Evolutionary conservation across 164 flowering plant genomes (phyloP).

Genomic region (Macadamia tetraphylla): DNA sequence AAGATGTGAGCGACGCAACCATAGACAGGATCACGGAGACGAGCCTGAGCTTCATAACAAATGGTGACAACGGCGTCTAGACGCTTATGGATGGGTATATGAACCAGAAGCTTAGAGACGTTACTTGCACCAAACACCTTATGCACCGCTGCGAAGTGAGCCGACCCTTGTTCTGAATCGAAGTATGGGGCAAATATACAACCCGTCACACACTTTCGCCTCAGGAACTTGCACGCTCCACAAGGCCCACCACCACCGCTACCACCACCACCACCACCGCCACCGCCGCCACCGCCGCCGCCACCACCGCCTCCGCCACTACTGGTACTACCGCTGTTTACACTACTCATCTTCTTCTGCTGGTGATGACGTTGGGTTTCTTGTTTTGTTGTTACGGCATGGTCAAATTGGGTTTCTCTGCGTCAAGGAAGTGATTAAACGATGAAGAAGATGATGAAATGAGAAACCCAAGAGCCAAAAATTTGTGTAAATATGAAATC

Average conservation of each 20-base stretch:
- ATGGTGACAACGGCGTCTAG: conserved; percentile 87
- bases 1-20: conserved; percentile 92
- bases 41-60: conserved; percentile 89
- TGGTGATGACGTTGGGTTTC: neutral
- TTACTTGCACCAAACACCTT: conserved; percentile 97
- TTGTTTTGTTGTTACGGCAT: neutral
- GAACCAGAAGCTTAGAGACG: conserved; percentile 76
- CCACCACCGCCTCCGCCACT: conserved; percentile 25
- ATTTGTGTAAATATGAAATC: neutral
- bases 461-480: neutral
- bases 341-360: conserved; percentile 28
- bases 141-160: conserved; percentile 94
- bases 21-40: conserved; percentile 84
- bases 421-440: neutral
- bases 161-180: conserved; percentile 91
- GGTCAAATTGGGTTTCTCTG: neutral
- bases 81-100: conserved; percentile 71
- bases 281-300: conserved; percentile 21
- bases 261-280: conserved; percentile 31
- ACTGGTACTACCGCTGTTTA: conserved; percentile 18
- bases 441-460: neutral
- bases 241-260: conserved; percentile 75
- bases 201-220: conserved; percentile 82
- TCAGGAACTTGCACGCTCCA: conserved; percentile 91
- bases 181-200: conserved; percentile 94